phyloP scores from a whole-genome alignment of 2,329 filamentous ascomycete genomes.

The Reticulascus tulasneorum region DNA sequence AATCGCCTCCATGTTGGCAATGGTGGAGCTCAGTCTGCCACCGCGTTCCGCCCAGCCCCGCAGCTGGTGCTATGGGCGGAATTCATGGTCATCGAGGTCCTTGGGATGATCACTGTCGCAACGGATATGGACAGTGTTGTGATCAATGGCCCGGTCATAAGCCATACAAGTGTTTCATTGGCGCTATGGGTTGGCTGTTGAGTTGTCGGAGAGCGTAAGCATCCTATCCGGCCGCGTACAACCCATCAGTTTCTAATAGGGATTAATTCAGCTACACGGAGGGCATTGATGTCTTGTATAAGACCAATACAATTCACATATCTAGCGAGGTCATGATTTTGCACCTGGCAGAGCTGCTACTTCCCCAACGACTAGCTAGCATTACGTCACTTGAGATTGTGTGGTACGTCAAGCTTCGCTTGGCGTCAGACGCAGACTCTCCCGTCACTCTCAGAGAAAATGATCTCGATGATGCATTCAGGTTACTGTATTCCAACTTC shows the following conservation, averaged over 20 bases:
- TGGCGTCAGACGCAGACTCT: too few relatives aligned
- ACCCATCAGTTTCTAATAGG: not conserved
- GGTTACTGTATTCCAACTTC: too few relatives aligned
- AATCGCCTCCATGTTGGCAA: not conserved
- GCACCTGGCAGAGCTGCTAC: not conserved
- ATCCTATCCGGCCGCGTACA: not conserved
- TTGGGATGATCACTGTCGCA: constrained; percentile 1
- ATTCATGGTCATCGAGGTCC: not conserved
- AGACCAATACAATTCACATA: constrained; percentile 9
- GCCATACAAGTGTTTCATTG: constrained; percentile 4
- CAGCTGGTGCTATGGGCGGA: too few relatives aligned
- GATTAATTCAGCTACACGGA: constrained; percentile 6
- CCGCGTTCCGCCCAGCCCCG: not conserved
- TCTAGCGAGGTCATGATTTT: not conserved
- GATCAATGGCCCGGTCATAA: not conserved
- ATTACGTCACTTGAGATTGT: not conserved
- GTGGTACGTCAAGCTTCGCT: too few relatives aligned
- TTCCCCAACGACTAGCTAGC: not conserved
- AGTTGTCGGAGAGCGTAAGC: constrained; percentile 5
- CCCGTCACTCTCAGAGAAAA: too few relatives aligned
- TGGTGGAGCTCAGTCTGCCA: constrained; percentile 5
- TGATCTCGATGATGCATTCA: not conserved
- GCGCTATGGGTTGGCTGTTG: constrained; percentile 7
- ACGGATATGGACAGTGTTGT: not conserved
- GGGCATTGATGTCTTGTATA: constrained; percentile 7